These are phyloP conservation scores for Auriscalpium microsporum DNA, from an alignment of 768 basidiomycete species.

Conservation along the genomic window DNA sequence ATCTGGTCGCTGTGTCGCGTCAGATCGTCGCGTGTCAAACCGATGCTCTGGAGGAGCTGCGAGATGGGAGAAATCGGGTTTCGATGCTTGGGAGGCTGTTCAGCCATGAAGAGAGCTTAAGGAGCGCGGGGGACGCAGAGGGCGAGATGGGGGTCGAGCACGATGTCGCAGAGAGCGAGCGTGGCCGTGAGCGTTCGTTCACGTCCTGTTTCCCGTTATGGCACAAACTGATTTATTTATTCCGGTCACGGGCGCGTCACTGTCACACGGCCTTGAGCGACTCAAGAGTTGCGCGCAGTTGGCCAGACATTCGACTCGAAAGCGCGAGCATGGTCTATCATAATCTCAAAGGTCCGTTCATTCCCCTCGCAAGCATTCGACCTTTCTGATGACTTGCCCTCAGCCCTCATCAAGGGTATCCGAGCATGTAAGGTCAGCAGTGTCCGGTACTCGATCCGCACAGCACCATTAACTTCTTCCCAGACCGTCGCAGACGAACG, in stretches of 20 bases:
- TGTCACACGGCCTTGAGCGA: not conserved
- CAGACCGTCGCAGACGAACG: conserved; percentile 98
- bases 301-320: not conserved
- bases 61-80: conserved; percentile 54
- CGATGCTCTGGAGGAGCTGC: conserved; percentile 59
- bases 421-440: conserved; percentile 77
- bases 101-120: not conserved
- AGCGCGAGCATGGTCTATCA: conserved; percentile 58
- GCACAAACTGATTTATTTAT: not conserved
- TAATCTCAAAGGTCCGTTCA: conserved; percentile 69
- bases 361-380: not conserved
- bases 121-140: not conserved
- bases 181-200: not conserved
- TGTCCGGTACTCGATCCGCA: not conserved
- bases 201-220: not conserved
- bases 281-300: not conserved
- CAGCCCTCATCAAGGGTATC: conserved; percentile 97
- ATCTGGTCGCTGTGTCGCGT: conserved; percentile 66
- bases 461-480: conserved; percentile 17
- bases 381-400: conserved; percentile 19
- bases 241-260: not conserved
- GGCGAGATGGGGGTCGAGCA: not conserved
- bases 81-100: not conserved
- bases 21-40: conserved; percentile 72
- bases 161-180: not conserved